Percentiles rank a stretch among this genome's conserved stretches.
These are phyloP conservation scores for Ogataea saltuana DNA, from an alignment of 805 yeast genomes.

Conservation along the genomic window DNA sequence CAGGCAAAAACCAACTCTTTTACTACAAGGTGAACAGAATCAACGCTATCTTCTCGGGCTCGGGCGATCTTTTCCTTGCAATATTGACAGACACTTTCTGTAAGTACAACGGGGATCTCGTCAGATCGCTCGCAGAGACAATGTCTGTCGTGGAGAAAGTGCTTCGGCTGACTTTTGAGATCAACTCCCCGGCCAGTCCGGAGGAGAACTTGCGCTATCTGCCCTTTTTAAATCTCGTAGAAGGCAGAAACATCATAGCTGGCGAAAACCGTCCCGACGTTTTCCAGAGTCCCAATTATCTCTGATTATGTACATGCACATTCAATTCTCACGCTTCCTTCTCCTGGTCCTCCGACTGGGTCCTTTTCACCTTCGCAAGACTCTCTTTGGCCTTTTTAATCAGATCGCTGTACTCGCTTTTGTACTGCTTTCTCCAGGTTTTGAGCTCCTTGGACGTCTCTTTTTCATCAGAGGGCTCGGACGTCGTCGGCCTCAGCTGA, in stretches of 20 bases:
- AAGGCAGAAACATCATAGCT: constrained; percentile 35
- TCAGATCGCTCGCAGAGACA: constrained; percentile 41
- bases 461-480: constrained; percentile 21
- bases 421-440: constrained; percentile 29
- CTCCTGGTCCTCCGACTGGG: not conserved
- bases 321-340: not conserved
- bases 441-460: constrained; percentile 25
- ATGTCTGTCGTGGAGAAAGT: constrained; percentile 44
- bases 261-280: no score
- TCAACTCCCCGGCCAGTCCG: constrained; percentile 6
- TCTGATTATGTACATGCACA: not conserved
- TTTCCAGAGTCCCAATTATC: no score
- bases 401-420: constrained; percentile 26
- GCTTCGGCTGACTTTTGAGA: constrained; percentile 40
- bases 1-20: constrained; percentile 29
- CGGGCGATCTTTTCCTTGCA: constrained; percentile 74
- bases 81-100: constrained; percentile 53
- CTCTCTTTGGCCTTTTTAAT: constrained; percentile 28
- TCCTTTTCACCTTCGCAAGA: constrained; percentile 13
- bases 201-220: constrained; percentile 31
- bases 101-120: constrained; percentile 31
- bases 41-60: constrained; percentile 65
- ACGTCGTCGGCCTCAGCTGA: constrained; percentile 10
- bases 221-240: constrained; percentile 47
- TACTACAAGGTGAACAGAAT: constrained; percentile 48